Percentiles rank a stretch among this genome's conserved stretches.
Conservation (phyloP, 1,139 yeast species). For the Pneumocystis jirovecii region DNA sequence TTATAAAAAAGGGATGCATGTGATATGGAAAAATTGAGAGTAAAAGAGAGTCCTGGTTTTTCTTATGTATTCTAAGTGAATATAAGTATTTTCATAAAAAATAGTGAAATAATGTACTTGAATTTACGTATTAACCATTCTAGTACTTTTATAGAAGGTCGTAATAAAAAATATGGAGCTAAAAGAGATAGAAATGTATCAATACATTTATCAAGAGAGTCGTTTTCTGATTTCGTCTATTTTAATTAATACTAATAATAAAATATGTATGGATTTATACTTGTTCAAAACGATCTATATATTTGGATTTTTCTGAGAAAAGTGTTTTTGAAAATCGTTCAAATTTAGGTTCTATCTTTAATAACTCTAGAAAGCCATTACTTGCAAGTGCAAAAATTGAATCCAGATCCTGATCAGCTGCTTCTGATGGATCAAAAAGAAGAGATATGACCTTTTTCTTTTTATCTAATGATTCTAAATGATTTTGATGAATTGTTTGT, state of each 20-base stretch:
- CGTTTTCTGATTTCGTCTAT: slow-evolving; percentile 51
- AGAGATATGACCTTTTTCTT: slow-evolving; percentile 37
- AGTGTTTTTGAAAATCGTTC: slow-evolving; percentile 51
- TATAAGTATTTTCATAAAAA: not conserved
- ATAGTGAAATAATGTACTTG: slow-evolving; percentile 26
- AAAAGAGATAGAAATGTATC: slow-evolving; percentile 56
- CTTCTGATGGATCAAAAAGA: slow-evolving; percentile 70
- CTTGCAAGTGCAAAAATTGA: slow-evolving; percentile 54
- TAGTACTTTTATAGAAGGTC: slow-evolving; percentile 65
- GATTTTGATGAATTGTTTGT: not conserved
- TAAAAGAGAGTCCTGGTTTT: slow-evolving; percentile 58
- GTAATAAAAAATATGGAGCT: slow-evolving; percentile 60
- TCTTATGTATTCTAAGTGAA: slow-evolving; percentile 42
- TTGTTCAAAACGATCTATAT: slow-evolving; percentile 68
- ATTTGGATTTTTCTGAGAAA: slow-evolving; percentile 66
- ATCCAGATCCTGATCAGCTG: slow-evolving; percentile 87
- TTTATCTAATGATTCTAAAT: not conserved
- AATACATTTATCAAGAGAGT: slow-evolving; percentile 58
- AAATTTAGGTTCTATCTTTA: slow-evolving; percentile 59
- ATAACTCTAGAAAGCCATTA: slow-evolving; percentile 65
- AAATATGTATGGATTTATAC: slow-evolving; percentile 16
- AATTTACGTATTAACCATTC: slow-evolving; percentile 95
- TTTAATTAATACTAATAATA: not conserved
- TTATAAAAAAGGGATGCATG: slow-evolving; percentile 53
- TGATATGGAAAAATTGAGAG: slow-evolving; percentile 67